phyloP scores from a whole-genome alignment of 2,329 filamentous ascomycete genomes.

The Penicillium occitanis region DNA sequence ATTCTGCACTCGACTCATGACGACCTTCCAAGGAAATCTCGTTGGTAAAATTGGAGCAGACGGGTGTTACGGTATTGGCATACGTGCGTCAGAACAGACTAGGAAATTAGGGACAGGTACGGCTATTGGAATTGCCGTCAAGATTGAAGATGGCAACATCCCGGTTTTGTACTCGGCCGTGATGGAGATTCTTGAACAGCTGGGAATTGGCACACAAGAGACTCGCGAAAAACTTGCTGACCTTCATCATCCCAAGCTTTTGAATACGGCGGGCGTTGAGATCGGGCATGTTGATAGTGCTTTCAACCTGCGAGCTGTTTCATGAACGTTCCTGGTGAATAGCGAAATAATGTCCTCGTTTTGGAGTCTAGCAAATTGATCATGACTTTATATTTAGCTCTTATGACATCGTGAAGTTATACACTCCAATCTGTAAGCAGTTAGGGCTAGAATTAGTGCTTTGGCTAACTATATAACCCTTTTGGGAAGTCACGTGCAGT shows the following conservation, averaged over 20 bases:
- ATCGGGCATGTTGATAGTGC: constrained; percentile 32
- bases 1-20: constrained; percentile 52
- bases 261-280: constrained; percentile 43
- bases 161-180: constrained; percentile 48
- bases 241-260: constrained; percentile 37
- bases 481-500: constrained; percentile 1
- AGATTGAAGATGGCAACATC: constrained; percentile 52
- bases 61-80: constrained; percentile 50
- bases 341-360: too few relatives aligned
- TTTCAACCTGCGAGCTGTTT: constrained; percentile 6
- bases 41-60: constrained; percentile 54
- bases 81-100: constrained; percentile 43
- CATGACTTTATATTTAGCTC: too few relatives aligned
- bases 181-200: constrained; percentile 47
- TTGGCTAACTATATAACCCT: not conserved
- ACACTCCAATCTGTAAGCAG: not conserved
- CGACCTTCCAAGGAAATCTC: constrained; percentile 37
- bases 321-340: too few relatives aligned
- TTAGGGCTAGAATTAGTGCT: not conserved
- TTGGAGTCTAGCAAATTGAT: too few relatives aligned
- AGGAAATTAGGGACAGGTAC: constrained; percentile 38
- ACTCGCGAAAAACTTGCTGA: constrained; percentile 31
- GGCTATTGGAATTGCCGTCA: constrained; percentile 48
- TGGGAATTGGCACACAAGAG: constrained; percentile 40
- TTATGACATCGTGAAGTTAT: not conserved